Base-by-base conservation (phyloP, 495 filamentous ascomycete species). In the Eremomyces bilateralis region DNA sequence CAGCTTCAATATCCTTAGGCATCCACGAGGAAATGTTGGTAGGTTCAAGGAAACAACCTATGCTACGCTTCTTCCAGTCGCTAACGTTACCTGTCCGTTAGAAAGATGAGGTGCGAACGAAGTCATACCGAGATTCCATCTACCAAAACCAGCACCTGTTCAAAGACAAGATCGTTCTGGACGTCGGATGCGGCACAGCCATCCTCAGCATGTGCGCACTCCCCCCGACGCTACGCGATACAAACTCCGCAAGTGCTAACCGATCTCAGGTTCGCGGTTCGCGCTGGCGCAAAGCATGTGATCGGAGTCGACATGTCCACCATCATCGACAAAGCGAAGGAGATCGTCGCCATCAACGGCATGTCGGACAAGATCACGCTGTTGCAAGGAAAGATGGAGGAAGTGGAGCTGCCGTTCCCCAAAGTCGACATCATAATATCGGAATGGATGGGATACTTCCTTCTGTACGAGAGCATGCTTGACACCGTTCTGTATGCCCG, bases 391-490 rank as follows among this genome's bases (percentile, higher is more conserved):
- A 83, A 83, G 61, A 85, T 99, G 71, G 88, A 99, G 58, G 90
- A 99, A 45, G 83, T 93, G 21, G 45, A 60, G 16, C 71, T 99
- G 17, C 88, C 90, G 16, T 84, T 84, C 43, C 61, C 66, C 20
- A 71, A 91, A 49, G 90, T 99, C 44, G 88, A 99, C 54, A 85
- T 99, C 49, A 99, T 99, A 58, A 80, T 99, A 41, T 91, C 80
- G 20, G 88, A 99, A 60, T 99, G 88, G 88, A 99, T 99, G 88
- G 88, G 88, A 30, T 99, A 99, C 62, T 91, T 88, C 60, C 68
- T 99, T 30, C 69, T 95, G 28, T 99, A 94, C 60, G 88, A 99
- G 65, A 80, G 76, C 60, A 99, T 99, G 88, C 60, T 99, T 39
- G 85, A 92, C 40, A 90, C 80, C 24, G 90, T 99, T 11, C 70